phyloP scores from a whole-genome alignment of 805 yeast species.

The Maudiozyma pseudohumilis region DNA sequence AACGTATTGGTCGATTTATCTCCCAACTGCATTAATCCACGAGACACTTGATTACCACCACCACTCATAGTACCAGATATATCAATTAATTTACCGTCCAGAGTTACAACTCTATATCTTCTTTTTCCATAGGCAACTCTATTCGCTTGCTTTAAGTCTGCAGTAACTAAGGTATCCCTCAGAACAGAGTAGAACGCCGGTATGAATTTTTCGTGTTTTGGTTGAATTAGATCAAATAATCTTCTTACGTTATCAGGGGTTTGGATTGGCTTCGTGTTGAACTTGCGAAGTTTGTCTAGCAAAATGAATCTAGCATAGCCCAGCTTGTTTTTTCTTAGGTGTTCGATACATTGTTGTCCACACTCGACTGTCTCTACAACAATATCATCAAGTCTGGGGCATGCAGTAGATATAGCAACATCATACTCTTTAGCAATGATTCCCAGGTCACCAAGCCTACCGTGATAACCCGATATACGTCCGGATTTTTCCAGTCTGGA shows the following conservation, averaged over 20 bases:
- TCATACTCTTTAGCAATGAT: conserved; percentile 81
- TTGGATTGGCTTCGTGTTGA: conserved; percentile 44
- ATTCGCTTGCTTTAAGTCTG: conserved; percentile 69
- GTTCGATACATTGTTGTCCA: conserved; percentile 72
- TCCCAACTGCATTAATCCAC: conserved; percentile 60
- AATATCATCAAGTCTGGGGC: conserved; percentile 81
- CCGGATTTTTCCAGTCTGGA: conserved; percentile 67
- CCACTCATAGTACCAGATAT: conserved; percentile 94
- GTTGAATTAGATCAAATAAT: conserved; percentile 70
- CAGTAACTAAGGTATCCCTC: conserved; percentile 80
- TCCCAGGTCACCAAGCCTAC: conserved; percentile 90
- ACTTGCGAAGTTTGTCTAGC: conserved; percentile 59
- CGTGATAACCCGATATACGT: conserved; percentile 75
- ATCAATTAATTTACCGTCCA: conserved; percentile 87
- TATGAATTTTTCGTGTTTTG: conserved; percentile 55
- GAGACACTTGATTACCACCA: conserved; percentile 66
- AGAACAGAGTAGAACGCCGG: conserved; percentile 87
- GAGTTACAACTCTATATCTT: conserved; percentile 82
- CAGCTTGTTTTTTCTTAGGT: conserved; percentile 66
- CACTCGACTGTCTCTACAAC: conserved; percentile 75
- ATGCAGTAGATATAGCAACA: conserved; percentile 90
- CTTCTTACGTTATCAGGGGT: conserved; percentile 76
- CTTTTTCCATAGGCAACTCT: conserved; percentile 74
- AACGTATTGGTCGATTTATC: neutral
- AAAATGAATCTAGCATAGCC: conserved; percentile 88